Evolutionary conservation across 75 land plant genomes (phyloP), one percentile per base, ranked within the genome.

Genomic region (Cryptomeria japonica): DNA sequence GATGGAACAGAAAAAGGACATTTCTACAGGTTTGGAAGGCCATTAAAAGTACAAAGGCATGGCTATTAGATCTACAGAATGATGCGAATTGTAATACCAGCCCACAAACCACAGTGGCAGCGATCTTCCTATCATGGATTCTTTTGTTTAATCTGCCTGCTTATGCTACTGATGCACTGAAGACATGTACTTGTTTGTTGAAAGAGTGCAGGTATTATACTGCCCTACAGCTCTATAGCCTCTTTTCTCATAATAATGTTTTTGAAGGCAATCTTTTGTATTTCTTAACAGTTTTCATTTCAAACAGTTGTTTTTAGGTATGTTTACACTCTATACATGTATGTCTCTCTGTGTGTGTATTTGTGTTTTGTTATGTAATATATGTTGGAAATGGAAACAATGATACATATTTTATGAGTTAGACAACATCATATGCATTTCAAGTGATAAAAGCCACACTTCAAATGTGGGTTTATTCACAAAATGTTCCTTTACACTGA

Each of bases 151-250:
- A 86, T 80, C 92, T 92, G 46, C 88, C 92, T 80, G 94, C 93
- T 77, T 42, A 88, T 78, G 96, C 96, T 64, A 90, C 88, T 86
- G 96, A 95, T 92, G 93, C 96, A n/a, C 92, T 95, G 37, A 95
- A 92, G 87, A 95, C 96, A 10, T 92, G 93, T 86, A 51, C 96
- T n/a, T 95, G 96, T 87, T 90, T 95, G 80, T 46, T 95, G 56
- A 95, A 91, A 75, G 96, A 95, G 44, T 95, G 96, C 96, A 93
- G 95, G 96, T 95, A 91, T 55, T 22, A 15, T 37, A 53, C 32
- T 85, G 86, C 18, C 56, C 55, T 34, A 16, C 22, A 34, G 25
- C 28, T 41, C 56, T 85, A 5, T 51, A 16, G 22, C 19, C 38
- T 51, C 25, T 85, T 85, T 32, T 85, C 58, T 51, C 44, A 18